Base-by-base conservation (phyloP, 2,329 filamentous ascomycete genomes). In the Colletotrichum theobromicola region DNA sequence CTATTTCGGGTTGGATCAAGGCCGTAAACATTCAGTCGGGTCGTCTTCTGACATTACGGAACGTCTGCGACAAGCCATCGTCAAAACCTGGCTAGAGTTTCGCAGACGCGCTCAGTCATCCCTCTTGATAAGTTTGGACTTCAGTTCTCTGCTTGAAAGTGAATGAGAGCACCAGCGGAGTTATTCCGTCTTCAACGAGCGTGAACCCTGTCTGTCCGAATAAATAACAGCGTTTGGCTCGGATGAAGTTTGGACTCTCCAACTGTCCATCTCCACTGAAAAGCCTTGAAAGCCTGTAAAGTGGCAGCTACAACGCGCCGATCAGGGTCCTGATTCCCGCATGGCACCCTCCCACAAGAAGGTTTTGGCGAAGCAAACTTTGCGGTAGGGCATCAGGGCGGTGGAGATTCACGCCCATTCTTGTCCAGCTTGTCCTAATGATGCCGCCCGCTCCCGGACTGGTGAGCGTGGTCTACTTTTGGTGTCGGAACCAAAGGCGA, bases 191-290 rank as follows among this genome's bases (percentile, higher is more conserved):
- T 15, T 34, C 10, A 46, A 13, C 15, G 32, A 63, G 16, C 21
- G 50, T 30, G 21, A 16, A n/a, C 60, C 67, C 53, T 74, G 67
- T 30, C 30, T 28, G 12, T 50, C 42, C 42, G 28, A 26, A 10
- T 46, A 37, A 15, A 12, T 30, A 62, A 32, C 50, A 65, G 35
- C 12, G 18, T 50, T 53, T 46, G 62, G 67, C 72, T 72, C 72
- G 55, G 72, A 72, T 55, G 72, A 74, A 72, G 67, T 74, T 72
- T 67, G 72, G 42, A 67, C 72, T 72, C 37, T 67, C 34, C 7
- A 10, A 37, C 21, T 32, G 13, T 37, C 55, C 37, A 21, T 24
- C 30, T 35, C 61, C 32, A 67, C 68, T 46, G 28, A 74, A 61
- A 7, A 13, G 30, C 15, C 28, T 9, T 46, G 37, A 64, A 58